phyloP scores from a whole-genome alignment of 2,329 filamentous ascomycete species.

The Onygenales sp. region DNA sequence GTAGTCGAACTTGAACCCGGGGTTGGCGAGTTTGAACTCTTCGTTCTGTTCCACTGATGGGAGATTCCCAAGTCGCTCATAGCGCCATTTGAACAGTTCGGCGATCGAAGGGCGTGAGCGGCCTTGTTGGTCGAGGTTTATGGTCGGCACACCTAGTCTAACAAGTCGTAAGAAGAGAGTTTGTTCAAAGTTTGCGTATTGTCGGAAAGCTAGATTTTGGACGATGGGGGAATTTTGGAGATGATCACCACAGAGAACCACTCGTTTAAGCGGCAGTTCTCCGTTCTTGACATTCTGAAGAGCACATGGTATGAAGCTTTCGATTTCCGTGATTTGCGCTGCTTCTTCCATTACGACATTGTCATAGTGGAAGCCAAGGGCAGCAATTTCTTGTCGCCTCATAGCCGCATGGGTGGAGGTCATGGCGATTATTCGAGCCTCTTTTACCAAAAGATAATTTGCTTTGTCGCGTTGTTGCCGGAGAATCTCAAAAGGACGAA shows the following conservation, averaged over 20 bases:
- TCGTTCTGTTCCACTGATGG: slow-evolving; percentile 57
- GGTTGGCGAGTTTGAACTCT: slow-evolving; percentile 75
- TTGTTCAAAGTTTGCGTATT: slow-evolving; percentile 94
- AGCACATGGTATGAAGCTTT: slow-evolving; percentile 92
- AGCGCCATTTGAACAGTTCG: slow-evolving; percentile 87
- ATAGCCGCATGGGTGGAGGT: slow-evolving; percentile 97
- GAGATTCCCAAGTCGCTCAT: slow-evolving; percentile 68
- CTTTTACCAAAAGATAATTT: slow-evolving; percentile 89
- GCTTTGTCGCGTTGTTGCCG: slow-evolving; percentile 83
- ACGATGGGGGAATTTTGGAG: slow-evolving; percentile 94
- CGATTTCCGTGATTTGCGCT: slow-evolving; percentile 93
- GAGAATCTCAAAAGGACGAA: slow-evolving; percentile 89
- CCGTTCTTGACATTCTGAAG: slow-evolving; percentile 72
- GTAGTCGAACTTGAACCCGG: slow-evolving; percentile 87
- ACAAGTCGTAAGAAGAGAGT: slow-evolving; percentile 88
- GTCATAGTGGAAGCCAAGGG: slow-evolving; percentile 92
- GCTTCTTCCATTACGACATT: slow-evolving; percentile 98
- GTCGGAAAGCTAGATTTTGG: slow-evolving; percentile 85
- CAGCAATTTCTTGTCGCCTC: slow-evolving; percentile 78
- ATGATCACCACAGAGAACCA: slow-evolving; percentile 91
- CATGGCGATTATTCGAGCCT: slow-evolving; percentile 98
- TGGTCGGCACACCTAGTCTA: slow-evolving; percentile 81
- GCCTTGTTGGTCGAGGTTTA: slow-evolving; percentile 87
- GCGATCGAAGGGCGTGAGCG: slow-evolving; percentile 81
- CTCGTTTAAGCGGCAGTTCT: slow-evolving; percentile 67